These are phyloP conservation scores for Stereocaulon alpinum DNA, from an alignment of 495 filamentous ascomycete genomes.

Conservation along the genomic window DNA sequence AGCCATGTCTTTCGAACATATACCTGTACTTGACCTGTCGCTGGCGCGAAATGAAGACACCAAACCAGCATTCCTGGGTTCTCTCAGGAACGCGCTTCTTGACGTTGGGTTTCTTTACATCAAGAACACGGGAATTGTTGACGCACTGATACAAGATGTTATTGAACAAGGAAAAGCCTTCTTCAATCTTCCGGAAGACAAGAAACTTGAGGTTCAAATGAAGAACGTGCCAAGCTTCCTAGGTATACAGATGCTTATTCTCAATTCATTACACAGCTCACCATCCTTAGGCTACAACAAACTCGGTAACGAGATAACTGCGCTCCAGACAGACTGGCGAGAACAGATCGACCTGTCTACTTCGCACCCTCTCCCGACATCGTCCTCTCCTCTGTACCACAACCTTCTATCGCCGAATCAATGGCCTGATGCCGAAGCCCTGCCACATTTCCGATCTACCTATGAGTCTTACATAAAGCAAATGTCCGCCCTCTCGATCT, in stretches of 20 bases:
- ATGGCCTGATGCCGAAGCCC: conserved; percentile 62
- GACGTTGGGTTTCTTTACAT: conserved; percentile 93
- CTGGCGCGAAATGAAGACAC: conserved; percentile 51
- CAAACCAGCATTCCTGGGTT: conserved; percentile 61
- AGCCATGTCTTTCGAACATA: conserved; percentile 51
- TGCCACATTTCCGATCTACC: conserved; percentile 62
- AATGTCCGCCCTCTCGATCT: conserved; percentile 59
- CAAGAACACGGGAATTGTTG: conserved; percentile 66
- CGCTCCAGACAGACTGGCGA: conserved; percentile 40
- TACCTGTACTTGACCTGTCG: conserved; percentile 76
- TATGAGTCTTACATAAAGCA: conserved; percentile 64
- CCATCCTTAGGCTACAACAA: conserved; percentile 33
- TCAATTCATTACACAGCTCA: background rate
- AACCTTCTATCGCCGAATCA: conserved; percentile 39
- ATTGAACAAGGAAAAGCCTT: conserved; percentile 59
- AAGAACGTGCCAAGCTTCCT: conserved; percentile 60
- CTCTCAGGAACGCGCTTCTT: conserved; percentile 69
- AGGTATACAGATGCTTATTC: conserved; percentile 5
- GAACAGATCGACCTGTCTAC: conserved; percentile 86
- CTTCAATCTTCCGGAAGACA: conserved; percentile 71
- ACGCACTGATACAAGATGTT: conserved; percentile 55
- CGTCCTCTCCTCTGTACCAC: conserved; percentile 18
- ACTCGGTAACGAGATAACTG: conserved; percentile 41
- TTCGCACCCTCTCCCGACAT: conserved; percentile 22
- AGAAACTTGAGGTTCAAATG: conserved; percentile 85